Evolutionary conservation across 139 green algal species (phyloP), one percentile per base, ranked within the genome.

Genomic region (Marvania coccoides): DNA sequence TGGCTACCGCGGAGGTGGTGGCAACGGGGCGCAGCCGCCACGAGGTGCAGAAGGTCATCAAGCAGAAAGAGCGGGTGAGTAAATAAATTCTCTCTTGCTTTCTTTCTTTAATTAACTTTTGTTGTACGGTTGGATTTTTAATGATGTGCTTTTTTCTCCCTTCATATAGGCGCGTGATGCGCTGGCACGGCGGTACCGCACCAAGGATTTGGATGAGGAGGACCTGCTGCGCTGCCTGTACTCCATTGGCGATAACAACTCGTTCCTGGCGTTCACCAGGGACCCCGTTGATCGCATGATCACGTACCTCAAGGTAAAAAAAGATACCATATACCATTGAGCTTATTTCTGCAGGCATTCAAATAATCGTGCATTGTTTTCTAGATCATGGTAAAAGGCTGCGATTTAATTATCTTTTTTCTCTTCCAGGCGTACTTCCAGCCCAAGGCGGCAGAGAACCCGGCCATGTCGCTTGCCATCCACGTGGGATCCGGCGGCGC

Each of bases 211-310:
- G 3, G 10, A 7, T 28, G 62, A 85, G 47, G 87, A 96, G 12
- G 83, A 93, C 8, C 78, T 98, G 34, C 76, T 95, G 61, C 68
- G 61, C 29, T 90, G 81, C 73, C 73, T 98, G 13, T 97, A 97
- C 84, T 89, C 78, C 62, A 85, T 96, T 56, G 70, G 66, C 24
- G 92, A 98, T 81, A 95, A 97, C 83, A 96, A 96, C 83, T 78
- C 73, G 23, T 98, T 86, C 83, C 83, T 97, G 65, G 68, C 89
- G 1, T 97, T 94, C 76, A 96, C 95, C 78, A 77, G 86, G 19
- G 88, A 94, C 77, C 90, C 90, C 15, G 75, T 94, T 0, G 87
- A 92, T 70, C 68, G 76, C 53, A 40, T 40, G 24, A 58, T 66
- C 23, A 9, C 19, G 3, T 66, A 56, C 38, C 36, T 66, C 9